Conservation (phyloP, 495 filamentous ascomycete species). For the Peziza echinospora region DNA sequence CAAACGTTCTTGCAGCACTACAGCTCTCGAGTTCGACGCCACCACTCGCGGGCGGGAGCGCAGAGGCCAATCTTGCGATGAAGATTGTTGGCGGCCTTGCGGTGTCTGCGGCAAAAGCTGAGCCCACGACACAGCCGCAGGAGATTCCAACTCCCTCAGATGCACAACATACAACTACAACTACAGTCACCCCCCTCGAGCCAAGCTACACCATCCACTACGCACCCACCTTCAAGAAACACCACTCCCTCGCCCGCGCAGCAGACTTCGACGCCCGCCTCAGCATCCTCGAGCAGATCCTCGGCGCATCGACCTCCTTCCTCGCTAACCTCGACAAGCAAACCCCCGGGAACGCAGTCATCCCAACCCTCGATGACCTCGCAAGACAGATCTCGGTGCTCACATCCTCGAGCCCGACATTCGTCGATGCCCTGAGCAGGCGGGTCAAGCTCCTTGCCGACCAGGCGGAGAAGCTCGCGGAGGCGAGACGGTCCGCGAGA, state of each 20-base stretch:
- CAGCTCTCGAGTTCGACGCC: background rate
- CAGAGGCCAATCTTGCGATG: conserved; percentile 7
- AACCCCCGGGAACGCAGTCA: conserved; percentile 38
- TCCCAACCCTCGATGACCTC: conserved; percentile 60
- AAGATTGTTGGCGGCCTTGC: conserved; percentile 9
- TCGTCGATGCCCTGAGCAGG: conserved; percentile 51
- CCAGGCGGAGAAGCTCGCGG: conserved; percentile 59
- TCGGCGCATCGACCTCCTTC: conserved; percentile 43
- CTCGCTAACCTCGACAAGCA: conserved; percentile 40
- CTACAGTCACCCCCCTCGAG: background rate
- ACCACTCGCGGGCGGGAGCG: background rate
- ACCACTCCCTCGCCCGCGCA: conserved; percentile 50
- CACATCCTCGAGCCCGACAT: conserved; percentile 38
- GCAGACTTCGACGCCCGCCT: conserved; percentile 75
- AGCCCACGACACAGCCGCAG: conserved; percentile 2
- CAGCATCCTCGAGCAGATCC: conserved; percentile 49
- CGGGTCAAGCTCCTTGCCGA: conserved; percentile 52
- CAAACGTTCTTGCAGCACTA: background rate
- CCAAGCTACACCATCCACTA: conserved; percentile 33
- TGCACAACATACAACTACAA: background rate
- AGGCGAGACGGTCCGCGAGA: conserved; percentile 49
- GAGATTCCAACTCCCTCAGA: background rate
- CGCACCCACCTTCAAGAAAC: conserved; percentile 35
- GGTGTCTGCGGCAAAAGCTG: conserved; percentile 6
- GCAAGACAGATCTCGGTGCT: conserved; percentile 48